These are phyloP conservation scores for Ogataea sp. DNA, from an alignment of 805 yeast species.

Conservation along the genomic window DNA sequence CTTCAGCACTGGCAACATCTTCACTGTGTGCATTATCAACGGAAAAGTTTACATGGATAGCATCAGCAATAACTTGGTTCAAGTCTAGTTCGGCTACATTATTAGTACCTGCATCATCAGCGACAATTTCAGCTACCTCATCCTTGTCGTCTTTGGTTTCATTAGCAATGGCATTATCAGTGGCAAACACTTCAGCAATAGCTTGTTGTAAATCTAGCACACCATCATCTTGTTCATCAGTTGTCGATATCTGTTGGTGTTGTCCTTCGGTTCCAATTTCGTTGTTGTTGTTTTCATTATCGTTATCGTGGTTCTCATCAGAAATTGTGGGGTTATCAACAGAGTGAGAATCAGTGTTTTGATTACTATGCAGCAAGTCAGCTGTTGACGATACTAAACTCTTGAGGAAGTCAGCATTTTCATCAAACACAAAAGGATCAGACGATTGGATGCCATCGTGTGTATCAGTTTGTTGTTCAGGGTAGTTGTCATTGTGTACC, in stretches of 20 bases:
- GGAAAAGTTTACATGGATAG: slow-evolving; percentile 3
- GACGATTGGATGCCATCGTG: neutral
- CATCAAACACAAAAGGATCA: slow-evolving; percentile 1
- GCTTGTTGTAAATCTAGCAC: neutral
- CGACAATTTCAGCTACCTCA: neutral
- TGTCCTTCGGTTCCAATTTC: neutral
- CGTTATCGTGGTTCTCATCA: neutral
- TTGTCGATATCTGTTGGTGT: neutral
- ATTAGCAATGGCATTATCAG: neutral
- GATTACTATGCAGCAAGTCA: neutral
- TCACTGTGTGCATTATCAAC: neutral
- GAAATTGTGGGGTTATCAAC: too few species aligned
- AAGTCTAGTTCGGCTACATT: slow-evolving; percentile 8
- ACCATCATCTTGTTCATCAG: neutral
- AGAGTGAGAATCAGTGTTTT: too few species aligned
- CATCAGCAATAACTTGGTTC: slow-evolving; percentile 19
- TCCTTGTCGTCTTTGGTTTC: neutral
- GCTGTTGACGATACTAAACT: slow-evolving; percentile 8
- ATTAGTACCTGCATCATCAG: neutral
- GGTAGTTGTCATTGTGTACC: too few species aligned
- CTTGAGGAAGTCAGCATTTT: slow-evolving; percentile 7
- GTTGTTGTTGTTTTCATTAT: neutral
- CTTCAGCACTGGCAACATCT: too few species aligned
- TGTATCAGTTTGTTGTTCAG: too few species aligned
- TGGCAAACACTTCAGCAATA: neutral